phyloP scores from a whole-genome alignment of 2,329 filamentous ascomycete species.

The Fusarium decemcellulare region DNA sequence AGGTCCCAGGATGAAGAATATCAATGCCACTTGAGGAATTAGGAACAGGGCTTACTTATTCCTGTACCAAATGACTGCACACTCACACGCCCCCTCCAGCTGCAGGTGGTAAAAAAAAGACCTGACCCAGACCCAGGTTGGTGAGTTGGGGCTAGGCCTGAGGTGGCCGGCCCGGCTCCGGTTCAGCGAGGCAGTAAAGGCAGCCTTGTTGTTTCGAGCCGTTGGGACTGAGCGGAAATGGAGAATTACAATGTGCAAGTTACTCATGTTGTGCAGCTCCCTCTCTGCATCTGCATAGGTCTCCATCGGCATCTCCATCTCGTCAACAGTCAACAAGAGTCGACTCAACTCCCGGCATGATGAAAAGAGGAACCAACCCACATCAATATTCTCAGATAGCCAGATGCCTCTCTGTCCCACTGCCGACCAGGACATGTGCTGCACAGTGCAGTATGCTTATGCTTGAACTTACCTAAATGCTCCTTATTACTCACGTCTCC shows the following conservation, averaged over 20 bases:
- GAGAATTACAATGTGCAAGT: too few relatives aligned
- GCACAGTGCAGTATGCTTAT: not conserved
- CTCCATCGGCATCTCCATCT: not conserved
- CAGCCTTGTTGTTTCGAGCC: constrained; percentile 5
- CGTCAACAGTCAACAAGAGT: not conserved
- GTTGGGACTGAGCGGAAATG: not conserved
- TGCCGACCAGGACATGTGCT: too few relatives aligned
- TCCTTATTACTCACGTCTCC: not conserved
- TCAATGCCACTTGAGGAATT: not conserved
- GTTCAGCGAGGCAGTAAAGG: not conserved
- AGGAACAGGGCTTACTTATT: not conserved
- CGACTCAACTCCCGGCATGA: not conserved
- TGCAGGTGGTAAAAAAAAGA: constrained; percentile 18
- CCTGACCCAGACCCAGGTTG: constrained; percentile 7
- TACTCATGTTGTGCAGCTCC: not conserved
- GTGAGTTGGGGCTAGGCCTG: constrained; percentile 24
- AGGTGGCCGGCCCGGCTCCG: constrained; percentile 37
- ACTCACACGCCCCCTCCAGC: constrained; percentile 7
- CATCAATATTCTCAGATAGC: constrained; percentile 20
- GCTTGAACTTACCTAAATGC: too few relatives aligned
- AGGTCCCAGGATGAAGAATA: not conserved
- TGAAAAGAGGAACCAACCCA: constrained; percentile 8
- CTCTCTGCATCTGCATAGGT: not conserved
- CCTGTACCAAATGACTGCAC: constrained; percentile 5
- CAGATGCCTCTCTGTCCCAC: constrained; percentile 2